These are phyloP conservation scores for Friedmanniomyces simplex DNA, from an alignment of 495 filamentous ascomycete species.

Conservation along the genomic window DNA sequence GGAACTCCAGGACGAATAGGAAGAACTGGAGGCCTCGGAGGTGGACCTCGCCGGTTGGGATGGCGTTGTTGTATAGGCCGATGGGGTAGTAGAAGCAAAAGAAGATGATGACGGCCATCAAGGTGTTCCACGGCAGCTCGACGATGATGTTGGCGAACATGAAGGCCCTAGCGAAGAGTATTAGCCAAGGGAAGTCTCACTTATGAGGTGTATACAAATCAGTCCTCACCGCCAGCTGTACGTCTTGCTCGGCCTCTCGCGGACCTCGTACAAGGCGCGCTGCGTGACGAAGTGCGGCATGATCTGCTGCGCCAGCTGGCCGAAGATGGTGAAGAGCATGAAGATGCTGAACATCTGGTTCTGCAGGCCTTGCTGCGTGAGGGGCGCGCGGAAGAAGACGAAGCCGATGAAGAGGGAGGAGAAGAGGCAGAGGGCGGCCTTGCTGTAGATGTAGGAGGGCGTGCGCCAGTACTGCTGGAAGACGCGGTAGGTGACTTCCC, in stretches of 20 bases:
- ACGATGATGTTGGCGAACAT: slow-evolving; percentile 27
- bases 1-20: slow-evolving; percentile 38
- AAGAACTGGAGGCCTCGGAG: slow-evolving; percentile 60
- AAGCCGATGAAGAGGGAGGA: slow-evolving; percentile 48
- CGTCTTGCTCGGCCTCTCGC: slow-evolving; percentile 73
- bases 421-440: slow-evolving; percentile 33
- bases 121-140: slow-evolving; percentile 26
- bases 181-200: no score
- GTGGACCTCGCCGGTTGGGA: slow-evolving; percentile 42
- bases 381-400: slow-evolving; percentile 30
- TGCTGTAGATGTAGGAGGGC: slow-evolving; percentile 38
- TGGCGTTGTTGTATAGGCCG: slow-evolving; percentile 62
- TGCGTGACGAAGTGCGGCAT: slow-evolving; percentile 78
- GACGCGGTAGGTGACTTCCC: slow-evolving; percentile 31
- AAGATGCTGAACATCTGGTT: slow-evolving; percentile 76
- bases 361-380: slow-evolving; percentile 27
- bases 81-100: slow-evolving; percentile 29
- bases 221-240: slow-evolving; percentile 59
- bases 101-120: slow-evolving; percentile 47
- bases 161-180: slow-evolving; percentile 39
- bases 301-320: slow-evolving; percentile 45
- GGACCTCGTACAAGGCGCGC: slow-evolving; percentile 70
- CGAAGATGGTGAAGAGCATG: slow-evolving; percentile 59
- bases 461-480: slow-evolving; percentile 33
- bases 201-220: no score